These are phyloP conservation scores for Plasmodium chabaudi DNA, from an alignment of 169 alveolate species.

Conservation along the genomic window DNA sequence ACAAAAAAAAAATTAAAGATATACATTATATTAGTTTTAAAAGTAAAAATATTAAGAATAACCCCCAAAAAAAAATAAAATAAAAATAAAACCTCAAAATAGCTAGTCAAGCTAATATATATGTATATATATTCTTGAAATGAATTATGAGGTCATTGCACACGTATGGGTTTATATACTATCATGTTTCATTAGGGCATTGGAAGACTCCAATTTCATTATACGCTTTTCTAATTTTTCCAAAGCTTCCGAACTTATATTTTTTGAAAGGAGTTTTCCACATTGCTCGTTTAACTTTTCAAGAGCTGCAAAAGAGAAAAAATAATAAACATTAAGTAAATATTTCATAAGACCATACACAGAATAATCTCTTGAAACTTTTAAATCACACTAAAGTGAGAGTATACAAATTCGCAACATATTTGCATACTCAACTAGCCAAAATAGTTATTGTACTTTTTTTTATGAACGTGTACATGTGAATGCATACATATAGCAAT, in stretches of 20 bases:
- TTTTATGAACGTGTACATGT: not conserved
- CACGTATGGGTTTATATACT: slow-evolving; percentile 11
- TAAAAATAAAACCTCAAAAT: too few relatives aligned
- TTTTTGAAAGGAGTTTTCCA: slow-evolving; percentile 60
- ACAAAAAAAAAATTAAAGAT: too few relatives aligned
- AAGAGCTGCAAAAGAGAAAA: slow-evolving; percentile 22
- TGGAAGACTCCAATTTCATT: slow-evolving; percentile 53
- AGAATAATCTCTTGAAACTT: too few relatives aligned
- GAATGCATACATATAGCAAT: not conserved
- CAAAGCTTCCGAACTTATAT: slow-evolving; percentile 39
- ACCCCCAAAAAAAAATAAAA: too few relatives aligned
- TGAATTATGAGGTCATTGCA: not conserved
- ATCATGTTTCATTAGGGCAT: slow-evolving; percentile 35
- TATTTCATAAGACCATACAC: not conserved
- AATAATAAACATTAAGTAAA: slow-evolving; percentile 2
- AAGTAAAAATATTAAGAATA: too few relatives aligned
- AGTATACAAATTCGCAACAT: too few relatives aligned
- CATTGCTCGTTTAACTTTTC: slow-evolving; percentile 71
- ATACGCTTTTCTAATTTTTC: slow-evolving; percentile 60
- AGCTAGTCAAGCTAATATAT: too few relatives aligned
- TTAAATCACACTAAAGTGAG: not conserved
- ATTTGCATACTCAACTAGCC: too few relatives aligned
- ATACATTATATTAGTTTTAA: too few relatives aligned
- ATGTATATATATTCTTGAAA: not conserved
- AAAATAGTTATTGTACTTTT: too few relatives aligned